phyloP scores from a whole-genome alignment of 257 asterid genomes.

The Lycium barbarum region DNA sequence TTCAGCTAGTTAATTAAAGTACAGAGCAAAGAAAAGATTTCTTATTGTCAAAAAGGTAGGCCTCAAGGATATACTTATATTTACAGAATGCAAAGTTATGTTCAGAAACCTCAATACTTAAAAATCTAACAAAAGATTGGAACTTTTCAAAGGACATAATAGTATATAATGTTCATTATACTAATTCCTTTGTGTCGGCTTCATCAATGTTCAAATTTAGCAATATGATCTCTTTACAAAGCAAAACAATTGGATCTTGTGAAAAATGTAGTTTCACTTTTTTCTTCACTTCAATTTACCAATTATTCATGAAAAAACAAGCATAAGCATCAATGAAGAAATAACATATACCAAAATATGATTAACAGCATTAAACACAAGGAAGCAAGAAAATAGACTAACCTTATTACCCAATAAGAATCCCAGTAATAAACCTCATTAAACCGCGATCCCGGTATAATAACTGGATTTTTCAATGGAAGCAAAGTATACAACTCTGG shows the following conservation, averaged over 20 bases:
- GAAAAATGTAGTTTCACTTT: not conserved
- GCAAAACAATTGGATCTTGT: too few relatives aligned
- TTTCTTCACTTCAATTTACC: conserved; percentile 7
- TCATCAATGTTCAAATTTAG: not conserved
- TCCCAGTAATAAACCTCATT: conserved; percentile 98
- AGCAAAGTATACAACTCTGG: conserved; percentile 72
- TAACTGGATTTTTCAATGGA: conserved; percentile 70
- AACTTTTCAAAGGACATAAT: not conserved
- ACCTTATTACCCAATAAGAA: conserved; percentile 93
- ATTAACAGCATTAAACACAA: not conserved
- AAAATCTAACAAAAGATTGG: not conserved
- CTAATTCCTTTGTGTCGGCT: not conserved
- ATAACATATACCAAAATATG: not conserved
- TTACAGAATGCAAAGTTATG: not conserved
- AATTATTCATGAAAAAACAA: conserved; percentile 2
- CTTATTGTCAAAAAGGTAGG: not conserved
- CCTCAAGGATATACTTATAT: conserved; percentile 1
- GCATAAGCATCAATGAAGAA: not conserved
- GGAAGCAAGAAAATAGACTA: not conserved
- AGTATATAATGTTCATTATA: not conserved
- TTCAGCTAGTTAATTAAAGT: not conserved
- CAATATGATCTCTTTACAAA: not conserved
- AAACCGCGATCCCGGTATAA: conserved; percentile 90
- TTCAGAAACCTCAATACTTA: not conserved
- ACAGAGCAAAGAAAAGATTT: not conserved